Percentiles rank a stretch among this genome's conserved stretches.
phyloP scores from a whole-genome alignment of 2,329 filamentous ascomycete species.

The Neofusicoccum umdonicola region DNA sequence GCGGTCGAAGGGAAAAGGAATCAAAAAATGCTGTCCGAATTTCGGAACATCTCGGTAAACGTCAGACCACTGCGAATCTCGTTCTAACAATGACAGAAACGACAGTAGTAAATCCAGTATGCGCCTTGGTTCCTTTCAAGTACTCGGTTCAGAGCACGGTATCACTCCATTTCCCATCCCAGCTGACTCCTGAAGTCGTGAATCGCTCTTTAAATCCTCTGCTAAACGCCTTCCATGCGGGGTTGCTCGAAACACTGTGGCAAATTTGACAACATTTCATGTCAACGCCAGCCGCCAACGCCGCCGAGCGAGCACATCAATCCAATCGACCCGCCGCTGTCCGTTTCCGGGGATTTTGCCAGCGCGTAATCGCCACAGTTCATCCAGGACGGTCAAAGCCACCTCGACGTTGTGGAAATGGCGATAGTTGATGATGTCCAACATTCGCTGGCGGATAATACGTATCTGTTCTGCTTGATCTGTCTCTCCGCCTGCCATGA shows the following conservation, averaged over 20 bases:
- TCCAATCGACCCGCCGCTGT: conserved; percentile 8
- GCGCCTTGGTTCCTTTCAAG: not conserved
- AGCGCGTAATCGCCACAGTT: conserved; percentile 15
- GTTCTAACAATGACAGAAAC: not conserved
- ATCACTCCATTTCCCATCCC: not conserved
- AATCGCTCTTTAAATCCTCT: not conserved
- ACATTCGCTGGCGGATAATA: conserved; percentile 13
- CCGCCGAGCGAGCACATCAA: conserved; percentile 15
- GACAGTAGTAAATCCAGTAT: not conserved
- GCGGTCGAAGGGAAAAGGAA: not conserved
- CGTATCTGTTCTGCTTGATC: conserved; percentile 7
- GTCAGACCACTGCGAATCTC: not conserved
- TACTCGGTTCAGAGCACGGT: conserved; percentile 1
- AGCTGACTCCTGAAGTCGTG: conserved; percentile 1
- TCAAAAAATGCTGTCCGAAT: not conserved
- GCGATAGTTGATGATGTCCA: conserved; percentile 14
- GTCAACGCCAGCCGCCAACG: conserved; percentile 15
- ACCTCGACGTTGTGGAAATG: conserved; percentile 18
- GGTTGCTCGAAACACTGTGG: not conserved
- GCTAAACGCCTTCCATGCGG: conserved; percentile 5
- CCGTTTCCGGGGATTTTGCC: not conserved
- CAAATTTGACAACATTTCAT: not conserved
- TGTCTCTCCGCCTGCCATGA: conserved; percentile 16
- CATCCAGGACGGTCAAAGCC: conserved; percentile 14
- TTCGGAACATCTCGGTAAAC: not conserved